These are phyloP conservation scores for Aspergillus fructus DNA, from an alignment of 2,329 filamentous ascomycete species.

Conservation along the genomic window DNA sequence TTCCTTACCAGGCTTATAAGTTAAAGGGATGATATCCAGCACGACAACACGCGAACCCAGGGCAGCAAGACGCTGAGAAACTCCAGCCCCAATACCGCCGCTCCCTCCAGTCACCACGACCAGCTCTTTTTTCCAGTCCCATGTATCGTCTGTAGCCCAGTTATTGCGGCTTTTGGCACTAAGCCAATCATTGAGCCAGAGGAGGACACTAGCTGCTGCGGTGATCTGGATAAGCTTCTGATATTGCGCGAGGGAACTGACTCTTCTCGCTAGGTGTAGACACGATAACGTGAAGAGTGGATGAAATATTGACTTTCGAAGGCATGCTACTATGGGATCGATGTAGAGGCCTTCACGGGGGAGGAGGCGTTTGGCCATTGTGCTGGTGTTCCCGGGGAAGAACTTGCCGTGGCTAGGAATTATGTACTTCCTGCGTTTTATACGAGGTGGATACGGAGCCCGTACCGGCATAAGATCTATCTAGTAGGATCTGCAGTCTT, in stretches of 20 bases:
- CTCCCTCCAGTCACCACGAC: conserved; percentile 48
- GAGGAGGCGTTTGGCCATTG: background rate
- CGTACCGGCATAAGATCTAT: too few species aligned
- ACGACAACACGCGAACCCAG: conserved; percentile 34
- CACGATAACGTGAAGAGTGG: background rate
- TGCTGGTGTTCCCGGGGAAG: background rate
- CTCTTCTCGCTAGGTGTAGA: background rate
- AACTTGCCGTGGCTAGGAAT: background rate
- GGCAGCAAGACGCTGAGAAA: conserved; percentile 33
- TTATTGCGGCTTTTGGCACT: conserved; percentile 19
- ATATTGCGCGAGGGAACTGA: background rate
- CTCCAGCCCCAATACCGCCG: conserved; percentile 43
- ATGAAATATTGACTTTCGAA: conserved; percentile 17
- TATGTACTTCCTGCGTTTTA: too few species aligned
- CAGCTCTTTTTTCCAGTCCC: conserved; percentile 44
- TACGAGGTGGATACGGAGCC: too few species aligned
- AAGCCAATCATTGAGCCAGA: conserved; percentile 20
- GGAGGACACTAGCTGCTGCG: conserved; percentile 7
- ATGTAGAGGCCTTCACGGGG: conserved; percentile 24
- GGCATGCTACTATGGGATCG: conserved; percentile 15
- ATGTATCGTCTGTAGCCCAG: conserved; percentile 22
- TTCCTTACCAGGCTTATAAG: conserved; percentile 16
- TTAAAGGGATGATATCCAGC: conserved; percentile 33
- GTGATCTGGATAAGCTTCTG: background rate
- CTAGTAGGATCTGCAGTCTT: too few species aligned